Base-by-base conservation (phyloP, 2,329 filamentous ascomycete genomes). In the Daldinia sp. region DNA sequence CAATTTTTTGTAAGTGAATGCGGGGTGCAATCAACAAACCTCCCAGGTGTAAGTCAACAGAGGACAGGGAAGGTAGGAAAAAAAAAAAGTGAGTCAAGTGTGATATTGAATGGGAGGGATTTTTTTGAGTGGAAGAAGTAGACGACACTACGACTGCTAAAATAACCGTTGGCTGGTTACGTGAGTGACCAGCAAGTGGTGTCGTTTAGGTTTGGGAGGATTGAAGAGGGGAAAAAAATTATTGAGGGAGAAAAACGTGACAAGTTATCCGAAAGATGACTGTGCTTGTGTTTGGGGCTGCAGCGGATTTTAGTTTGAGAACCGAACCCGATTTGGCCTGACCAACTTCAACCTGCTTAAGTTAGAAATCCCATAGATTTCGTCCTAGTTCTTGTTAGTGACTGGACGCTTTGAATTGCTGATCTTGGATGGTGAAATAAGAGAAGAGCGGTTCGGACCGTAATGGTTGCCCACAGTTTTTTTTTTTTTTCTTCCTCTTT, bases 11-110 rank as follows among this genome's bases (percentile, higher is more conserved):
- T 68, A 53, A 64, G 59, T 54, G 49, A 58, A 68, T 73, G 72
- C 72, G 72, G 70, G 72, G 70, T 72, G 69, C 61, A 69, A 71
- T 67, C 49, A 64, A 66, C 58, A 60, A 59, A 59, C 58, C 45
- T 43, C 56, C 52, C 48, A 56, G 49, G 62, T 61, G 63, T 56
- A 70, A 63, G 61, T 58, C 48, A 61, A 63, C 57, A 15, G 53
- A 53, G 39, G 45, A 58, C 58, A 54, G 57, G 15, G 32, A n/a
- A n/a, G n/a, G n/a, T n/a, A n/a, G n/a, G 62, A 47, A 59, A 13
- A 39, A 49, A 57, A 52, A 51, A 43, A 39, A 23, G 54, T 51
- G 25, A 32, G 19, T 23, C 15, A 35, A 10, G 15, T 13, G 57
- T 58, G 54, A 48, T 39, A 30, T 15, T 10, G 25, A 58, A 52